Base-by-base conservation (phyloP, 495 filamentous ascomycete genomes). In the Talaromyces wortmannii region DNA sequence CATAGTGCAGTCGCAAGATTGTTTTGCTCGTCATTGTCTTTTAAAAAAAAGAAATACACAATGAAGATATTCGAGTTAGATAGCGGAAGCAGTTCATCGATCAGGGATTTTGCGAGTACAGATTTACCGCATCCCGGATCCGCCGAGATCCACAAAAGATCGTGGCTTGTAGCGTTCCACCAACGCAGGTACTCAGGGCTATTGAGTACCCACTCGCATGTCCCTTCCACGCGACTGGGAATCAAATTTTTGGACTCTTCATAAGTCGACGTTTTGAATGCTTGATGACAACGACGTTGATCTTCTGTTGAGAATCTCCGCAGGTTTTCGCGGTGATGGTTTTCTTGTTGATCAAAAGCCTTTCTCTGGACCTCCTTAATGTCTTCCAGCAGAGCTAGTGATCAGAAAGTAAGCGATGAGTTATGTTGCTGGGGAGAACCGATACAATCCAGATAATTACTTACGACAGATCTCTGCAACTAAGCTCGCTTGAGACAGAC, bases 91-190 rank as follows among this genome's bases (percentile, higher is more conserved):
- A 47, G 1, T 3, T 63, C 31, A 31, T 76, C 67, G 5, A 73
- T 59, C 4, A 76, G 61, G 11, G 59, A 69, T 55, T 61, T 57
- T 1, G 68, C 52, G 5, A 78, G 53, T 4, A 79, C 72, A 55
- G 73, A 73, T 53, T 78, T 79, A 4, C 74, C 70, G 55, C 68
- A 76, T 31, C 73, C 72, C 40, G 67, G 70, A 53, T 74, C 67
- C 8, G 68, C 76, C 4, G 75, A 69, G 12, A 78, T 58, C 73
- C 68, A 77, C 10, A 79, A 67, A 30, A 78, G 57, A 45, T 67
- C 62, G 32, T 66, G 61, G 4, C 45, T 18, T 17, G n/a, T 53
- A 36, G 60, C 60, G 7, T 59, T 31, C 50, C 45, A 56, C 71
- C 67, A 74, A 29, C 55, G 48, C 1, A 53, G 57, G 48, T 69